Percentiles rank a stretch among this genome's conserved stretches.
Conservation (phyloP, 805 yeast genomes). For the Saccharomycopsis lassenensis region DNA sequence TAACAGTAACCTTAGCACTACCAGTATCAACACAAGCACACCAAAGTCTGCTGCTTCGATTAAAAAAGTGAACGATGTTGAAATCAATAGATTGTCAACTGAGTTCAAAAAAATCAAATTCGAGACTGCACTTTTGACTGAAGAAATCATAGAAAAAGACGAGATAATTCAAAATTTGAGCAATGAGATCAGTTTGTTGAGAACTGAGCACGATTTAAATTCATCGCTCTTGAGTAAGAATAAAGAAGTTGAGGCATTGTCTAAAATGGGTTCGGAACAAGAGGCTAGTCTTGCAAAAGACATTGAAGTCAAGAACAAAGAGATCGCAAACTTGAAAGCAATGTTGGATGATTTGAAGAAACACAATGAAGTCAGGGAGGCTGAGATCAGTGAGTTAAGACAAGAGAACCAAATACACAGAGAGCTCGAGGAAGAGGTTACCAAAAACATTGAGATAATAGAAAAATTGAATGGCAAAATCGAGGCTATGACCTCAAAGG, state of each 20-base stretch:
- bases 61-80: too few relatives aligned
- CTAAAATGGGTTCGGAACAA: neutral
- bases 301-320: slow-evolving; percentile 2
- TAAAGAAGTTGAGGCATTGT: slow-evolving; percentile 1
- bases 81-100: neutral
- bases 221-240: slow-evolving; percentile 1
- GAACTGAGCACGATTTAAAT: slow-evolving; percentile 5
- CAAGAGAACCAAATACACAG: neutral
- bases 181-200: slow-evolving; percentile 8
- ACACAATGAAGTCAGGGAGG: neutral
- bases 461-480: slow-evolving; percentile 8
- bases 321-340: slow-evolving; percentile 4
- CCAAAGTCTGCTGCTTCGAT: too few relatives aligned
- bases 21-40: too few relatives aligned
- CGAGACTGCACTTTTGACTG: neutral
- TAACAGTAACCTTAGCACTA: too few relatives aligned
- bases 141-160: slow-evolving; percentile 10
- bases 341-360: slow-evolving; percentile 6
- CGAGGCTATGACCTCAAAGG: neutral
- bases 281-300: too few relatives aligned
- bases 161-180: slow-evolving; percentile 6
- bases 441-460: slow-evolving; percentile 4
- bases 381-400: neutral
- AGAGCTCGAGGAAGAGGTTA: slow-evolving; percentile 3
- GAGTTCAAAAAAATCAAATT: slow-evolving; percentile 5